Percentiles rank a stretch among this genome's conserved stretches.
These are phyloP conservation scores for Thermothielavioides terrestris DNA, from an alignment of 495 filamentous ascomycete genomes.

Conservation along the genomic window DNA sequence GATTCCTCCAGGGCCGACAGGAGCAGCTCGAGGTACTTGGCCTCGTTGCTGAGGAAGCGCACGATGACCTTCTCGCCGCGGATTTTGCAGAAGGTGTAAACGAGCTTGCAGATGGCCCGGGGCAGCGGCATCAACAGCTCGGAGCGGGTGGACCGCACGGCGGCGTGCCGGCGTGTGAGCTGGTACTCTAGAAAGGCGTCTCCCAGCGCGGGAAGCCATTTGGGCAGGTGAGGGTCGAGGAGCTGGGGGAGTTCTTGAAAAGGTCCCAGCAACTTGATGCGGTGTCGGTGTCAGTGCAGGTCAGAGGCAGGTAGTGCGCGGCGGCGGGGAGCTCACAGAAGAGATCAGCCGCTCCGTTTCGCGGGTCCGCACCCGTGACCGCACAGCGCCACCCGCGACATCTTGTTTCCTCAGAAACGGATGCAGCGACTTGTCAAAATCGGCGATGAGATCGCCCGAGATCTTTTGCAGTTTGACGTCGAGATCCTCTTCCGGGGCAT, in stretches of 20 bases:
- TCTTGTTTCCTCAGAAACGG: constrained; percentile 43
- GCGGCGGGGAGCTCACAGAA: constrained; percentile 27
- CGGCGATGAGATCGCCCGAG: constrained; percentile 56
- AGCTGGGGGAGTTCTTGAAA: constrained; percentile 96
- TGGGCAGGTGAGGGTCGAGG: constrained; percentile 76
- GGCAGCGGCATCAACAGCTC: constrained; percentile 49
- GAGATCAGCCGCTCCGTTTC: constrained; percentile 38
- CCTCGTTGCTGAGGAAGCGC: constrained; percentile 82
- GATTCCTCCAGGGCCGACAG: constrained; percentile 54
- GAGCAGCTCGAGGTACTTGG: constrained; percentile 70
- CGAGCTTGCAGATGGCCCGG: constrained; percentile 61
- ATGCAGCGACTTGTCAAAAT: constrained; percentile 50
- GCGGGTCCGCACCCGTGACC: constrained; percentile 34
- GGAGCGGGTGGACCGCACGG: constrained; percentile 24
- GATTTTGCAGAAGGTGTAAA: constrained; percentile 92
- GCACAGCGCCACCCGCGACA: constrained; percentile 21
- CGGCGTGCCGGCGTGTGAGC: constrained; percentile 30
- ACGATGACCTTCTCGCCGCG: constrained; percentile 87
- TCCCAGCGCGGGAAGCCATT: constrained; percentile 62
- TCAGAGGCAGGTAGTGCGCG: not conserved
- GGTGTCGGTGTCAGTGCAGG: constrained; percentile 8
- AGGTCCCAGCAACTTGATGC: constrained; percentile 58
- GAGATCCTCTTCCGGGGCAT: constrained; percentile 46
- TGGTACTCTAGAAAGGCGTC: constrained; percentile 66
- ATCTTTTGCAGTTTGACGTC: constrained; percentile 67